These are phyloP conservation scores for Dendrobium nobile DNA, from an alignment of 106 monocot species.

Conservation along the genomic window DNA sequence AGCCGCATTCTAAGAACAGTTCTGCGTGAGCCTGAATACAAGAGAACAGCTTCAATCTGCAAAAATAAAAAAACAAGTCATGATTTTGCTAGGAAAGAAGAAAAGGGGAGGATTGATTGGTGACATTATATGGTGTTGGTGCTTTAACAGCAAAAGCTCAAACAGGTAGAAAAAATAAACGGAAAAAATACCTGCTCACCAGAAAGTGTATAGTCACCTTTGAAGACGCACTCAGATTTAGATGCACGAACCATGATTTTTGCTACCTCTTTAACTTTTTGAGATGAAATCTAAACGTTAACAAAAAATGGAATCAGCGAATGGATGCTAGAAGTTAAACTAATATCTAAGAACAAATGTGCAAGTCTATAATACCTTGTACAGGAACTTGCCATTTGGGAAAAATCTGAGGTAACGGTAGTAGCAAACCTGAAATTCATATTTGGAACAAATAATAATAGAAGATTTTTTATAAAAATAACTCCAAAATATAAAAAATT, in stretches of 20 bases:
- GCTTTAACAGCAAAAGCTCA: not conserved
- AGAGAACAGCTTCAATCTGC: constrained; percentile 61
- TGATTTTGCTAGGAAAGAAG: not conserved
- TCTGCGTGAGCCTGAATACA: constrained; percentile 57
- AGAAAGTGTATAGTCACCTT: constrained; percentile 56
- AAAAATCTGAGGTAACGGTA: constrained; percentile 86
- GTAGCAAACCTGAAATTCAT: constrained; percentile 67
- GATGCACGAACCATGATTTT: constrained; percentile 80
- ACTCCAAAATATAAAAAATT: not conserved
- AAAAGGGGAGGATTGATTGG: not conserved
- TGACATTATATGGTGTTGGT: not conserved
- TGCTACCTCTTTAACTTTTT: constrained; percentile 77
- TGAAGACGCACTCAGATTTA: constrained; percentile 62
- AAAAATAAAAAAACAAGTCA: not conserved
- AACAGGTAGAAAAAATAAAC: not conserved
- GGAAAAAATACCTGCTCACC: constrained; percentile 44
- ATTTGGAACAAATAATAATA: constrained; percentile 7
- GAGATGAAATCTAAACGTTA: constrained; percentile 61
- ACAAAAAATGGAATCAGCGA: not conserved
- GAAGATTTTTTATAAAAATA: not conserved
- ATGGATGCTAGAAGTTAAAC: not conserved
- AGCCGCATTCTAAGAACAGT: constrained; percentile 76
- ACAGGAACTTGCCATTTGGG: constrained; percentile 77
- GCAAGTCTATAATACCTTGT: constrained; percentile 52
- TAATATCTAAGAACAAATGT: not conserved